These are phyloP conservation scores for Acorus gramineus DNA, from an alignment of 106 monocot species.

Conservation along the genomic window DNA sequence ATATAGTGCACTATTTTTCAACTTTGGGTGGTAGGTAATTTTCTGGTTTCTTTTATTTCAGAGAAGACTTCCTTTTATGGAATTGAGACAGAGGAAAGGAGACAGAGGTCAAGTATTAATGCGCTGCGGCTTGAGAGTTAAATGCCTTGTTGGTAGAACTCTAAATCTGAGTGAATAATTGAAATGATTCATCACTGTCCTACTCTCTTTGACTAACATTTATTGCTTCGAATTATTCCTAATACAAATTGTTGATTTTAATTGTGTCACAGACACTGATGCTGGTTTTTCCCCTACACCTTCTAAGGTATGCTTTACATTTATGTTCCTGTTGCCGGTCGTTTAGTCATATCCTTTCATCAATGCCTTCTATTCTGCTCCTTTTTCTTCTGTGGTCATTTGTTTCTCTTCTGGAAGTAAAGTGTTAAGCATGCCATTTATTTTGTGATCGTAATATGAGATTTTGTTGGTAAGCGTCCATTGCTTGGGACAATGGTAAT, in stretches of 20 bases:
- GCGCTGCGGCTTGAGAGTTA: constrained; percentile 26
- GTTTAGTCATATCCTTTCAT: too few relatives aligned
- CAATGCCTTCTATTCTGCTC: too few relatives aligned
- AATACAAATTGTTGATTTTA: background rate
- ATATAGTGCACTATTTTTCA: too few relatives aligned
- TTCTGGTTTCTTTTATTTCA: too few relatives aligned
- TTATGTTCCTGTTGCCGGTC: too few relatives aligned
- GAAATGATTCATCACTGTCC: background rate
- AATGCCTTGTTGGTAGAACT: constrained; percentile 29
- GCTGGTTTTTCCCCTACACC: constrained; percentile 31
- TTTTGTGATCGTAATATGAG: too few relatives aligned
- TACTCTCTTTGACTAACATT: background rate
- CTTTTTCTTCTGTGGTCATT: too few relatives aligned
- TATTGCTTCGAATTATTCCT: background rate
- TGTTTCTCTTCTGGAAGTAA: too few relatives aligned
- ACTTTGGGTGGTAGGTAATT: too few relatives aligned
- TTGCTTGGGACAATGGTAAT: too few relatives aligned
- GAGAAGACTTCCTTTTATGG: constrained; percentile 26
- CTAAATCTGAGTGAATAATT: background rate
- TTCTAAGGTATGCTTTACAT: constrained; percentile 18
- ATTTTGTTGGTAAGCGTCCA: too few relatives aligned
- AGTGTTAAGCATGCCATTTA: too few relatives aligned
- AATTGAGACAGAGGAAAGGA: constrained; percentile 13
- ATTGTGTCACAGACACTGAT: constrained; percentile 24
- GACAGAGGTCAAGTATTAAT: constrained; percentile 17